Evolutionary conservation across 352 stramenopile species (phyloP), one percentile per base, ranked within the genome.

Genomic region (Elongisporangium prolatum): DNA sequence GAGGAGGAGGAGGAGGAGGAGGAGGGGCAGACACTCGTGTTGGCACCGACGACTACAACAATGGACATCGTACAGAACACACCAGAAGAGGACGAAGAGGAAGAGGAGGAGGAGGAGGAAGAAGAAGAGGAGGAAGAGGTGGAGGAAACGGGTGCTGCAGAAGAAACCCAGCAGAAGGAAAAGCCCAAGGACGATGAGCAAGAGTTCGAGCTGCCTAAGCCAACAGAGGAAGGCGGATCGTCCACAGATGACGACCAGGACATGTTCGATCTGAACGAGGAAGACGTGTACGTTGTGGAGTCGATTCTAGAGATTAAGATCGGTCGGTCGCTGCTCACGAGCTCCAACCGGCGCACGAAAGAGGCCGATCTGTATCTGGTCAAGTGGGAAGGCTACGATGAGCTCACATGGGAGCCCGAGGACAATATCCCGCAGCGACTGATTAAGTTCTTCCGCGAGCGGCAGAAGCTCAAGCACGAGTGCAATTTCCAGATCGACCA

Each of bases 301-400:
- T 78, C 76, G 4, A 88, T 91, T 28, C 57, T 91, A n/a, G 75
- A 83, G 40, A 69, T 86, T 21, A 89, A 88, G 59, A 65, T 77
- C 51, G 80, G 80, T 10, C 68, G 76, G 9, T 68, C 69, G 14
- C 53, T 86, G 20, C 38, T 78, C 22, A 75, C 68, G 2, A 69
- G 61, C 17, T 63, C 60, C 21, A 65, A 68, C 28, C 55, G 59
- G 2, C 64, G 68, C 0, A 74, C 66, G 1, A 91, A 91, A 56
- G 81, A 91, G 50, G 64, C 69, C 8, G 81, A 91, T 56, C 60
- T 88, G 44, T 90, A 82, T 49, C 71, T 92, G 8, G 80, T 90
- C 34, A 92, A 92, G 49, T 92, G 83, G 83, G 80, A 88, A 53
- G 73, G 74, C 38, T 92, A 90, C 65, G 65, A 92, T 34, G 83